Base-by-base conservation (phyloP, 768 basidiomycete genomes). In the Hygrocybe coccinea region DNA sequence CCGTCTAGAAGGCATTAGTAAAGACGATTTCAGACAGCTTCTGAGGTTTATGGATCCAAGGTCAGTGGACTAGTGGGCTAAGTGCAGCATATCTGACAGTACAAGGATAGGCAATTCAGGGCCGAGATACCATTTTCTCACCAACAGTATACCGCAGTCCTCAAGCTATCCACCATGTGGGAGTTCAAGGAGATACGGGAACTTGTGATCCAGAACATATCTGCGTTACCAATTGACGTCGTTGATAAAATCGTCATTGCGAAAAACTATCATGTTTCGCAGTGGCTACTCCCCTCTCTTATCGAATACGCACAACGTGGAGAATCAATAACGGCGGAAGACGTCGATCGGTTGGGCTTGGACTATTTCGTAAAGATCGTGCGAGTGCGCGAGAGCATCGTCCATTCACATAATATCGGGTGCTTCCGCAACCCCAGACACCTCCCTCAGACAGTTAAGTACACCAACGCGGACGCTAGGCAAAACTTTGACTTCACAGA, bases 81-180 rank as follows among this genome's bases (percentile, higher is more conserved):
- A 41, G 6, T n/a, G 38, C n/a, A n/a, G n/a, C n/a, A n/a, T n/a
- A n/a, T n/a, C n/a, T n/a, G n/a, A n/a, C 22, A 25, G 37, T 48
- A 33, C 14, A n/a, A 41, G 2, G n/a, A n/a, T n/a, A n/a, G n/a
- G n/a, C n/a, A n/a, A n/a, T n/a, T n/a, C n/a, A n/a, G n/a, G n/a
- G n/a, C n/a, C n/a, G n/a, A 54, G 48, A n/a, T 52, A 59, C 12
- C n/a, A n/a, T 37, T 57, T 22, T 68, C 67, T 8, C 51, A 65
- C 5, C 66, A 67, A 43, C 69, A 69, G 21, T 66, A 73, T 62
- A 58, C 67, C 33, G 67, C 70, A 35, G 62, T 74, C 45, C 68
- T 75, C 46, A 67, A 66, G 22, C 65, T 74, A 47, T 63, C 74
- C 5, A 64, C 65, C n/a, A 65, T 60, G 33, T 72, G 67, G 57